Percentiles rank a stretch among this genome's conserved stretches.
Evolutionary conservation across 176 grass and related monocot genomes (phyloP).

Genomic region (maize (Zea mays)): DNA sequence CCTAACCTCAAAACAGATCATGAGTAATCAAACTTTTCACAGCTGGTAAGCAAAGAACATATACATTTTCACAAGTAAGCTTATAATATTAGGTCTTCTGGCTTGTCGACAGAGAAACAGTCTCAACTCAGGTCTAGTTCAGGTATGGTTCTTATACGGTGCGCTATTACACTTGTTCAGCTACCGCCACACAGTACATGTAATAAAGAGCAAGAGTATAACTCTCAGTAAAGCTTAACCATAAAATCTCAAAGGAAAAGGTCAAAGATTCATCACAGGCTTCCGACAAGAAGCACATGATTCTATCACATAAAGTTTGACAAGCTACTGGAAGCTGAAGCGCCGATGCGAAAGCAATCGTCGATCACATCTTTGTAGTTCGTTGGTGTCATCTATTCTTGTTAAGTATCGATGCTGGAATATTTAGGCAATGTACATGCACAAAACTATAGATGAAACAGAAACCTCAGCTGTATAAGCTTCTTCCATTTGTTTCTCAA

Average conservation of each 20-base stretch:
- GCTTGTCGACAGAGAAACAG: background rate
- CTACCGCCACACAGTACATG: constrained; percentile 39
- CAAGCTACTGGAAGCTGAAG: constrained; percentile 19
- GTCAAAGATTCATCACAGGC: constrained; percentile 25
- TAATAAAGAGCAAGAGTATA: constrained; percentile 36
- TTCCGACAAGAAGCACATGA: constrained; percentile 34
- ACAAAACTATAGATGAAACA: constrained; percentile 36
- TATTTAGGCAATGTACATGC: constrained; percentile 26
- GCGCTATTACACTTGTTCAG: constrained; percentile 35
- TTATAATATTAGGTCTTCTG: background rate
- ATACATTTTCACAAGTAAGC: constrained; percentile 9
- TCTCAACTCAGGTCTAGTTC: constrained; percentile 26
- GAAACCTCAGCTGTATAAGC: constrained; percentile 34
- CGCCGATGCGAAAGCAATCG: constrained; percentile 16
- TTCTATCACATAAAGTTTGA: constrained; percentile 29
- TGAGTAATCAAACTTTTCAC: background rate
- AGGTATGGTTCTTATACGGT: constrained; percentile 37
- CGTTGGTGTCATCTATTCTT: constrained; percentile 24
- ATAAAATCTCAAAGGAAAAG: constrained; percentile 27
- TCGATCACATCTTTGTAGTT: constrained; percentile 37
- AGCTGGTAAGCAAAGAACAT: background rate
- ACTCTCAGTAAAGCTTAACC: constrained; percentile 34
- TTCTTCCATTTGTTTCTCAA: constrained; percentile 23
- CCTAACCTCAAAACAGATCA: background rate
- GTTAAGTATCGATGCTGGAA: constrained; percentile 32